Evolutionary conservation across 1,284 basidiomycete species (phyloP).

Genomic region (Austroboletus olivaceoglutinosus): DNA sequence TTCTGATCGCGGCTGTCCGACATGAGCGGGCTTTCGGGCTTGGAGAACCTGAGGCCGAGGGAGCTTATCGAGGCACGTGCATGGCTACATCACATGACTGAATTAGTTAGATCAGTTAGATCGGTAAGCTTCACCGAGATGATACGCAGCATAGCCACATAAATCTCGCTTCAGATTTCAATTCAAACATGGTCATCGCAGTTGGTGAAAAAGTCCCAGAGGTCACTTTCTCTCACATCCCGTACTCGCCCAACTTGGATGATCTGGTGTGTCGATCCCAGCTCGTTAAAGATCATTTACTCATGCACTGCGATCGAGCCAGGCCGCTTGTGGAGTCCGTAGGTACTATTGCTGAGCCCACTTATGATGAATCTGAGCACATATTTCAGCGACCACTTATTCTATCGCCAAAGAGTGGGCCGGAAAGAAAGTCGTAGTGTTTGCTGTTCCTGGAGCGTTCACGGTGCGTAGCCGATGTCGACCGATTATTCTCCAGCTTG

Average conservation of each 20-base stretch:
- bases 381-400: constrained; percentile 44
- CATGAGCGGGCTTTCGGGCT: too few relatives aligned
- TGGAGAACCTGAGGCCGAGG: too few relatives aligned
- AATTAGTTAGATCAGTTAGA: too few relatives aligned
- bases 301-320: not conserved
- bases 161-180: not conserved
- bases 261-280: constrained; percentile 44
- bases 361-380: constrained; percentile 1
- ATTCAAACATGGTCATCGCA: constrained; percentile 16
- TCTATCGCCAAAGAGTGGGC: constrained; percentile 67
- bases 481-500: not conserved
- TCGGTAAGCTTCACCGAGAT: not conserved
- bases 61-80: too few relatives aligned
- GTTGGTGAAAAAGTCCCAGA: constrained; percentile 67
- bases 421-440: constrained; percentile 80
- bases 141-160: not conserved
- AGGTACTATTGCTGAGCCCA: constrained; percentile 30
- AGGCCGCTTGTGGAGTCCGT: constrained; percentile 65
- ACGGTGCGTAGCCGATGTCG: constrained; percentile 49
- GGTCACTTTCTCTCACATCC: constrained; percentile 61
- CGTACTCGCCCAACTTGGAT: constrained; percentile 65
- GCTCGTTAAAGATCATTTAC: not conserved
- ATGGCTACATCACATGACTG: too few relatives aligned
- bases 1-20: too few relatives aligned
- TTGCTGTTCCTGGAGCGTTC: constrained; percentile 79